phyloP scores from a whole-genome alignment of 2,329 filamentous ascomycete genomes.

The Onygena corvina region DNA sequence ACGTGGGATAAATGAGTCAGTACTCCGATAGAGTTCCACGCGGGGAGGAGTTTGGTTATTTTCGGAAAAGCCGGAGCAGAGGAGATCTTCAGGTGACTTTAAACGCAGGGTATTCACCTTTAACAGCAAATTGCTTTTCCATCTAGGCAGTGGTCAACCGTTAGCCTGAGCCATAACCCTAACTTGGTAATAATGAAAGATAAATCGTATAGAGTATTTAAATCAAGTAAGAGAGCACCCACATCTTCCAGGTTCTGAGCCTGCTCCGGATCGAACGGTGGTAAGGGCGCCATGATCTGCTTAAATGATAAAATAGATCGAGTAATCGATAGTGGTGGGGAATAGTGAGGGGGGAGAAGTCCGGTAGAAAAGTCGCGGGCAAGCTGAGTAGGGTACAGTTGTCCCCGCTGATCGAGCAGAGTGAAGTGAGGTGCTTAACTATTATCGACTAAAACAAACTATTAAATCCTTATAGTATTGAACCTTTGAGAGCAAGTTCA shows the following conservation, averaged over 20 bases:
- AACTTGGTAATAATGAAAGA: neutral
- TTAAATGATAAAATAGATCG: neutral
- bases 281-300: conserved; percentile 9
- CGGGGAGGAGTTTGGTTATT: neutral
- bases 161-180: conserved; percentile 8
- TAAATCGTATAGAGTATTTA: neutral
- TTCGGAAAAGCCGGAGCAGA: neutral
- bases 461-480: too few species aligned
- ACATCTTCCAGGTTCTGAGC: conserved; percentile 60
- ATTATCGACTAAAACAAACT: too few species aligned
- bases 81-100: too few species aligned
- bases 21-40: conserved; percentile 9
- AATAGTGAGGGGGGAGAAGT: neutral
- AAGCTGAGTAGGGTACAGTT: too few species aligned
- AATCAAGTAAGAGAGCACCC: conserved; percentile 31
- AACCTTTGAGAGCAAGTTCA: too few species aligned
- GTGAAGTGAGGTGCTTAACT: too few species aligned
- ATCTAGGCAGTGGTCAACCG: conserved; percentile 49
- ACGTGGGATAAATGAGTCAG: neutral
- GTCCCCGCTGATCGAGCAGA: too few species aligned
- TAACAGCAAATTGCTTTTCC: conserved; percentile 98
- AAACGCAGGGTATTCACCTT: too few species aligned
- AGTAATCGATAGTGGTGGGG: neutral
- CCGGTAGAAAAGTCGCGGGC: neutral
- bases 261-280: conserved; percentile 44